Conservation (phyloP, 345 rosid genomes). For the Camelina sativa region DNA sequence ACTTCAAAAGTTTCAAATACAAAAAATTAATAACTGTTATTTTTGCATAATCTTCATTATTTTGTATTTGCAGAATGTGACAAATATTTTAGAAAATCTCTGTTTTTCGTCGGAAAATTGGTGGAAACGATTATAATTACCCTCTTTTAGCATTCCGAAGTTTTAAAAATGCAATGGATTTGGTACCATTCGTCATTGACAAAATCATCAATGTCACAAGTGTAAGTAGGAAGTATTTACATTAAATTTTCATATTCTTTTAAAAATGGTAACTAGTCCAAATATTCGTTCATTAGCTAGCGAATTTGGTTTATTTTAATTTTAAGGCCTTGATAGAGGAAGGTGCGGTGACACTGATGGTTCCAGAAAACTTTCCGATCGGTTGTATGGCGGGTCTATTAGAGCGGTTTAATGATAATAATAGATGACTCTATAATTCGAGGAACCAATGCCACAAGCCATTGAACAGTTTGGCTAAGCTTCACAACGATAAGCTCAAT, state of each 20-base stretch:
- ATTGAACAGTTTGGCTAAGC: conserved; percentile 53
- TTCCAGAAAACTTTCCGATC: conserved; percentile 69
- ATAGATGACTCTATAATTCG: conserved; percentile 50
- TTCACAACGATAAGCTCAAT: conserved; percentile 58
- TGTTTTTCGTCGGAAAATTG: conserved; percentile 72
- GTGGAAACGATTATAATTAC: conserved; percentile 77
- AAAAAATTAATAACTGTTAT: no score
- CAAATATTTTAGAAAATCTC: conserved; percentile 56
- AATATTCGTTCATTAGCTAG: background rate
- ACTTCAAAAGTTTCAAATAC: background rate
- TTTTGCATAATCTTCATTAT: background rate
- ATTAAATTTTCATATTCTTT: background rate
- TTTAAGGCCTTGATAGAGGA: conserved; percentile 61
- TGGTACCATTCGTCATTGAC: conserved; percentile 57
- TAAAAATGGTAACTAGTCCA: background rate
- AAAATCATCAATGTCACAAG: conserved; percentile 48
- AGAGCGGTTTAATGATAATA: conserved; percentile 50
- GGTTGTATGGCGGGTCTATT: conserved; percentile 71
- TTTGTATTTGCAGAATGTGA: conserved; percentile 49
- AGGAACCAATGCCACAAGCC: conserved; percentile 56
- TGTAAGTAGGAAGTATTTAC: conserved; percentile 37
- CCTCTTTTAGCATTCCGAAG: conserved; percentile 52
- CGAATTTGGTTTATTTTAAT: background rate
- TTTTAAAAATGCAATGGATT: conserved; percentile 43
- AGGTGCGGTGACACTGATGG: conserved; percentile 68